These are phyloP conservation scores for Sugiyamaella boreocaroliniensis DNA, from an alignment of 805 yeast species.

Conservation along the genomic window DNA sequence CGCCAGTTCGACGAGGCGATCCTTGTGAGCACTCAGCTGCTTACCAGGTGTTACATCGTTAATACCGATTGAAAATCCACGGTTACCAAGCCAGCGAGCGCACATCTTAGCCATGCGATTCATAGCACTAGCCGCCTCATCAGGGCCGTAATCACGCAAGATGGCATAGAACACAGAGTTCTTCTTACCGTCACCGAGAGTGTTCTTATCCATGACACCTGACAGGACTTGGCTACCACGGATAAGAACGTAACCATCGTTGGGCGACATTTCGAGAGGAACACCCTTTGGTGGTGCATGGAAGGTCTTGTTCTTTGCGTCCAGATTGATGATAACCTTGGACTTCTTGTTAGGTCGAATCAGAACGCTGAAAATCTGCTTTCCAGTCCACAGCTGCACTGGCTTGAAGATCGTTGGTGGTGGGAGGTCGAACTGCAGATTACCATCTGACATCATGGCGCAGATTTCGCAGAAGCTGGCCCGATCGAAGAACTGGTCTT, in stretches of 20 bases:
- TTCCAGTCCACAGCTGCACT: slow-evolving; percentile 89
- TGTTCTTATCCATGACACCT: slow-evolving; percentile 96
- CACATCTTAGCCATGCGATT: slow-evolving; percentile 98
- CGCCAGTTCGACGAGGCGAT: slow-evolving; percentile 82
- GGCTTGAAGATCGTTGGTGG: slow-evolving; percentile 95
- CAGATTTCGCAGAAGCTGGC: slow-evolving; percentile 75
- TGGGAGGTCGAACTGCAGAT: slow-evolving; percentile 81
- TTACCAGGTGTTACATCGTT: slow-evolving; percentile 93
- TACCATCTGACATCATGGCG: slow-evolving; percentile 95
- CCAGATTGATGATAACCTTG: slow-evolving; percentile 80
- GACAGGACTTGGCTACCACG: slow-evolving; percentile 82
- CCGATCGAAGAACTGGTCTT: slow-evolving; percentile 88
- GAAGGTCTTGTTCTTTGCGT: slow-evolving; percentile 89
- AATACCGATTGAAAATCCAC: slow-evolving; percentile 97
- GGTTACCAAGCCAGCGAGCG: slow-evolving; percentile 87
- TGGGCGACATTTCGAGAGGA: slow-evolving; percentile 94
- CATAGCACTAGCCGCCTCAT: slow-evolving; percentile 93
- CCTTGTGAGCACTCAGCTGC: slow-evolving; percentile 70
- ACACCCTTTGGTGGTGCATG: slow-evolving; percentile 63
- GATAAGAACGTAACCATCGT: slow-evolving; percentile 89
- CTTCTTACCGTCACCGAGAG: slow-evolving; percentile 96
- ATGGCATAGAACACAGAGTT: slow-evolving; percentile 94
- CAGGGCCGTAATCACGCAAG: slow-evolving; percentile 92
- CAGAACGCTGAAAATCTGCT: slow-evolving; percentile 83
- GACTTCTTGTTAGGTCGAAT: slow-evolving; percentile 74